Percentiles rank a stretch among this genome's conserved stretches.
Conservation (phyloP, 2,329 filamentous ascomycete genomes). For the Fusarium sp. region DNA sequence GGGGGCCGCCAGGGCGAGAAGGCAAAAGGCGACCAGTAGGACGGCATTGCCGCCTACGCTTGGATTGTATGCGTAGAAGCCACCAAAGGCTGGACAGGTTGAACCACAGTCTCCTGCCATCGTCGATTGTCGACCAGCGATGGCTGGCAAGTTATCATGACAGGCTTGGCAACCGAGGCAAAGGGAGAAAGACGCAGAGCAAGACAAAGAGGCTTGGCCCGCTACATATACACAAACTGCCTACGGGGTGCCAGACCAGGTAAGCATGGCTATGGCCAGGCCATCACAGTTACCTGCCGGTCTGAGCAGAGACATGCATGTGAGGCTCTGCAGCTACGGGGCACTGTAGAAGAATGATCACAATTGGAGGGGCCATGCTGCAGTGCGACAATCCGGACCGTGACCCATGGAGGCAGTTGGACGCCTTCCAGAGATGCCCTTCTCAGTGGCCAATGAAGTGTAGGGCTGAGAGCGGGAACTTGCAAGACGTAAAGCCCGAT, state of each 20-base stretch:
- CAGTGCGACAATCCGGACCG: constrained; percentile 29
- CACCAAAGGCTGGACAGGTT: constrained; percentile 50
- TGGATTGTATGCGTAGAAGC: constrained; percentile 53
- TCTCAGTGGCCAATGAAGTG: constrained; percentile 21
- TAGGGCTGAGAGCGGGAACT: constrained; percentile 32
- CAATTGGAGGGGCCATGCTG: constrained; percentile 37
- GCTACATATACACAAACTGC: constrained; percentile 41
- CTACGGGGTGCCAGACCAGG: not conserved
- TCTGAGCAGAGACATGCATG: constrained; percentile 36
- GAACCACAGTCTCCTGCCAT: constrained; percentile 53
- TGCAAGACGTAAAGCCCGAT: constrained; percentile 17
- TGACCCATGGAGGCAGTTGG: constrained; percentile 26
- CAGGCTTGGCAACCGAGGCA: constrained; percentile 31
- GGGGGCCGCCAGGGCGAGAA: constrained; percentile 53
- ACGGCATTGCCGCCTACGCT: constrained; percentile 54
- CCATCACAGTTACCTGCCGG: constrained; percentile 25
- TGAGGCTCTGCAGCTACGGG: constrained; percentile 42
- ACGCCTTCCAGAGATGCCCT: constrained; percentile 5
- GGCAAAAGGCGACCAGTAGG: constrained; percentile 54
- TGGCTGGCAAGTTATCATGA: constrained; percentile 40
- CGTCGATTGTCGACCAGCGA: constrained; percentile 34
- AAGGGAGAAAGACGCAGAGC: constrained; percentile 17
- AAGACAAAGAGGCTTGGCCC: constrained; percentile 35
- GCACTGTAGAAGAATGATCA: constrained; percentile 22
- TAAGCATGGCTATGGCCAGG: constrained; percentile 1